Percentiles rank a stretch among this genome's conserved stretches.
Evolutionary conservation across 208 protist species (phyloP).

Genomic region (Jaenimonas drosophilae): DNA sequence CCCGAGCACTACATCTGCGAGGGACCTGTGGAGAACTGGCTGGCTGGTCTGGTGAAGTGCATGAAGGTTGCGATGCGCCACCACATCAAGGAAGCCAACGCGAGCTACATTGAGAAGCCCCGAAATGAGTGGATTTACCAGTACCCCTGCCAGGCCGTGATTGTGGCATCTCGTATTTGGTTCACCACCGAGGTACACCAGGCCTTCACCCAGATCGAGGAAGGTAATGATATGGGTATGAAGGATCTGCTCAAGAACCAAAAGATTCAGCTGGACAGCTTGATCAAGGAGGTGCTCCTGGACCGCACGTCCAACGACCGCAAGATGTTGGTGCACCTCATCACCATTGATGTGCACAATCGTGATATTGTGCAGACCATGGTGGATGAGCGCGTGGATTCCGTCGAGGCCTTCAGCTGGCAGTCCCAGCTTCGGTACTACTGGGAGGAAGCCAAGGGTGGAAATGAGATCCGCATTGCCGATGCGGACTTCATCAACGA

Average conservation of each 20-base stretch:
- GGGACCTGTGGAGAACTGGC: constrained; percentile 95
- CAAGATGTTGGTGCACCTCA: constrained; percentile 97
- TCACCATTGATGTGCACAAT: constrained; percentile 98
- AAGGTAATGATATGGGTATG: constrained; percentile 97
- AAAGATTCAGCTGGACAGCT: constrained; percentile 87
- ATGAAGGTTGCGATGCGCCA: constrained; percentile 79
- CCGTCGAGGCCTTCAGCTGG: constrained; percentile 94
- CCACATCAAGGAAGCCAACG: constrained; percentile 87
- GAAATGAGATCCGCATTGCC: constrained; percentile 94
- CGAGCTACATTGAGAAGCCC: constrained; percentile 94
- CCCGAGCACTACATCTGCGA: constrained; percentile 85
- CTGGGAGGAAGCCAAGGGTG: constrained; percentile 92
- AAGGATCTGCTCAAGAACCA: constrained; percentile 97
- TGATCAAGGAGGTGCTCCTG: constrained; percentile 93
- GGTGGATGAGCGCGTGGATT: constrained; percentile 93
- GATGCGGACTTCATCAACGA: constrained; percentile 96
- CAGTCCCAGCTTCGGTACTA: constrained; percentile 96
- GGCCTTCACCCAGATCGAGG: constrained; percentile 96
- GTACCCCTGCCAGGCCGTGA: constrained; percentile 94
- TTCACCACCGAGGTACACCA: constrained; percentile 97
- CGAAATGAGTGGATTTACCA: constrained; percentile 96
- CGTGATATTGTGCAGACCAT: constrained; percentile 91
- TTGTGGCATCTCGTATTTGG: constrained; percentile 94
- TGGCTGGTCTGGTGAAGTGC: constrained; percentile 88
- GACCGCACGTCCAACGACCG: constrained; percentile 90